A percentile compares a stretch with the other conserved stretches of the same genome.
phyloP scores from a whole-genome alignment of 2,329 filamentous ascomycete species.

The Massarina eburnea region DNA sequence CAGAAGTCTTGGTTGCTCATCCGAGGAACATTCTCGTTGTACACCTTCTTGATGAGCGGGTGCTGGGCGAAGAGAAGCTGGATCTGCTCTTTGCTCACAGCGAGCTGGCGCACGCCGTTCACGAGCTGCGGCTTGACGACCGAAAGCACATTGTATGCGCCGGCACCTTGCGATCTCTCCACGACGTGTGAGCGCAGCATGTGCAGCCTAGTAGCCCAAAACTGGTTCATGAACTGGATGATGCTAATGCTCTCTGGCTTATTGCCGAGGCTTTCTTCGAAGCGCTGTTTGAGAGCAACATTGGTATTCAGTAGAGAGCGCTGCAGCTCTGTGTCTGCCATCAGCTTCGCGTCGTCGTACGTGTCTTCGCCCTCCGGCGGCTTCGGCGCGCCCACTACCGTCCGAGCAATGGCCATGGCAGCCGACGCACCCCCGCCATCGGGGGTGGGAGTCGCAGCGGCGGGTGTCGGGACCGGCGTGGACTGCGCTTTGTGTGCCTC shows the following conservation, averaged over 20 bases:
- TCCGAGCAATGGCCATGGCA: constrained; percentile 76
- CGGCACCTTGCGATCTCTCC: constrained; percentile 80
- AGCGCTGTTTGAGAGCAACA: constrained; percentile 73
- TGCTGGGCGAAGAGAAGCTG: constrained; percentile 92
- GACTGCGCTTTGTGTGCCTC: constrained; percentile 62
- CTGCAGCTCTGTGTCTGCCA: constrained; percentile 78
- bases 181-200: constrained; percentile 88
- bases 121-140: constrained; percentile 80
- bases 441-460: constrained; percentile 19
- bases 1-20: constrained; percentile 82
- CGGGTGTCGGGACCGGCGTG: constrained; percentile 39
- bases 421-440: constrained; percentile 52
- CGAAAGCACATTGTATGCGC: constrained; percentile 91
- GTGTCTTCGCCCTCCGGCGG: constrained; percentile 56
- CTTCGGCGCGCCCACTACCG: constrained; percentile 52
- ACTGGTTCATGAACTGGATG: constrained; percentile 83
- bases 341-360: constrained; percentile 80
- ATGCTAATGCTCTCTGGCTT: constrained; percentile 84
- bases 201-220: constrained; percentile 89
- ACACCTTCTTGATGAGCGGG: constrained; percentile 83
- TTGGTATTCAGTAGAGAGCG: constrained; percentile 85
- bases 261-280: constrained; percentile 78
- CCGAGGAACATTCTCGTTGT: constrained; percentile 84
- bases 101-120: constrained; percentile 70
- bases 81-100: constrained; percentile 88